Conservation (phyloP, 306 rosid species). For the Erythrophleum fordii region DNA sequence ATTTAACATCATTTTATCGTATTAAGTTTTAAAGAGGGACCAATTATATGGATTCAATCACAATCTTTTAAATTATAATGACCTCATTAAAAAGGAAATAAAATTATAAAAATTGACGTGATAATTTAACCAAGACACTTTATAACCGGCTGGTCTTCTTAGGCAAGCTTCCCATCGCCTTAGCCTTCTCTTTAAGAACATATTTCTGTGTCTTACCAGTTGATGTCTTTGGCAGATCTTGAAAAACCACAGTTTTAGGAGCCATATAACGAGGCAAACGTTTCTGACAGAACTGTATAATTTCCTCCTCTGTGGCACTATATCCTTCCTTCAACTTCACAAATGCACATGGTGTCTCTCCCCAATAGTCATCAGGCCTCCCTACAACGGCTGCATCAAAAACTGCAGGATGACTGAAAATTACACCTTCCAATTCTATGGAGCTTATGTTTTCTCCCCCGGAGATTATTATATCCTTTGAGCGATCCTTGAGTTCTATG, state of each 20-base stretch:
- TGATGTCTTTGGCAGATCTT: conserved; percentile 81
- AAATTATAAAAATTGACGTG: too few relatives aligned
- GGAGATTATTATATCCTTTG: conserved; percentile 84
- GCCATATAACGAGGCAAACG: conserved; percentile 79
- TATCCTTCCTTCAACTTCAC: conserved; percentile 75
- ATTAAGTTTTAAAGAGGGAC: too few relatives aligned
- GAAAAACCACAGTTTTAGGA: conserved; percentile 73
- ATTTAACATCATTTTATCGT: too few relatives aligned
- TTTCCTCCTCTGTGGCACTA: conserved; percentile 55
- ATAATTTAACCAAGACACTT: background rate
- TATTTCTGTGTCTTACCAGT: conserved; percentile 86
- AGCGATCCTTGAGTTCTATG: conserved; percentile 81
- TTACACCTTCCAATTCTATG: conserved; percentile 80
- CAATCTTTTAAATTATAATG: too few relatives aligned
- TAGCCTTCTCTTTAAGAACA: conserved; percentile 68
- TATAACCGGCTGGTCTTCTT: conserved; percentile 62
- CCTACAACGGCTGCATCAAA: conserved; percentile 83
- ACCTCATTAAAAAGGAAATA: too few relatives aligned
- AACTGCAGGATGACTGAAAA: conserved; percentile 74
- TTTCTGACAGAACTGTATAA: conserved; percentile 59
- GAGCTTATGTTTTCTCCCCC: conserved; percentile 96
- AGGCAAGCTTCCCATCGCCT: conserved; percentile 75
- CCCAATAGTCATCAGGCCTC: conserved; percentile 84
- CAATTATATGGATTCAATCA: too few relatives aligned
- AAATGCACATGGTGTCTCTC: conserved; percentile 92